Base-by-base conservation (phyloP, 495 filamentous ascomycete species). In the Chaetomidium leptoderma region DNA sequence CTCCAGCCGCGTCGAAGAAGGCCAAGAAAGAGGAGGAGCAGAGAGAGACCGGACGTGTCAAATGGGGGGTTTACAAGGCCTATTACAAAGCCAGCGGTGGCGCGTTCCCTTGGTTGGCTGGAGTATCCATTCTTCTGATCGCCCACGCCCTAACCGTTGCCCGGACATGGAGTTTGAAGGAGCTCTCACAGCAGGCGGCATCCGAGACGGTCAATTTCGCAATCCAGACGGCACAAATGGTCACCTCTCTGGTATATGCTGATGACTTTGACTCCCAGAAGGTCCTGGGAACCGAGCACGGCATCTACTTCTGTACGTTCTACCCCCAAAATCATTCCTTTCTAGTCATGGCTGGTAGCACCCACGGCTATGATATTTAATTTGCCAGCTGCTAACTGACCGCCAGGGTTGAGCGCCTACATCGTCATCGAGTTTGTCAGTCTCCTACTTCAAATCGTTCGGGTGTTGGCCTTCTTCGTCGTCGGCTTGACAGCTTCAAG, bases 51-150 rank as follows among this genome's bases (percentile, higher is more conserved):
- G 86, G 87, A 3, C 65, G 74, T 10, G 76, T 90, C 14, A 80
- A 79, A 42, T 67, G 74, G 35, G 51, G 55, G 4, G 75, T 88
- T 3, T 89, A 88, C 59, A 68, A 69, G 24, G 71, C 76, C 8
- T 90, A 88, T 57, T 63, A 88, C 23, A 74, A 72, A 16, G 73
- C 79, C 0, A 79, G 76, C 63, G 86, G 84, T 42, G 84, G 84
- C 1, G 66, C 71, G 17, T 60, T 70, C 37, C 76, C 77, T 46
- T 88, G 84, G 84, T 32, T 67, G 3, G 49, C 79, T 0, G 71
- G 78, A 4, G 42, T 85, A 11, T 37, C 70, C 10, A 52, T 74
- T 2, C 82, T 82, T 55, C 45, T 72, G 6, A 17, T 67, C 14
- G 72, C 80, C 53, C 74, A 83, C 64, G 53, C 61, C 10, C 30